Percentiles rank a stretch among this genome's conserved stretches.
These are phyloP conservation scores for Fusarium sp. DNA, from an alignment of 2,329 filamentous ascomycete species.

Conservation along the genomic window DNA sequence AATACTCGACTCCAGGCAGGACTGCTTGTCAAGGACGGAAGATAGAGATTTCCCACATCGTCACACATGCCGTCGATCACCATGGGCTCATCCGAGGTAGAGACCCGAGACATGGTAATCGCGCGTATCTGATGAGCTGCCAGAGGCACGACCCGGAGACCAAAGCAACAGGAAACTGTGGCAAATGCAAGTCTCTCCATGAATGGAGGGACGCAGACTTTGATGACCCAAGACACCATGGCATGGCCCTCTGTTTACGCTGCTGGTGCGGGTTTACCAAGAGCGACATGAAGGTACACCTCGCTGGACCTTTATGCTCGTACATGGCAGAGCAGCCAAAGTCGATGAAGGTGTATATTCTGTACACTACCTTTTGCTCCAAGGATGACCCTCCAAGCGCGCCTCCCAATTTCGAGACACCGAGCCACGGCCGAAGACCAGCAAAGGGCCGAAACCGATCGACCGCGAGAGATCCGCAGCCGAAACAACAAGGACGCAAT, in stretches of 20 bases:
- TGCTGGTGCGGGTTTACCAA: conserved; percentile 34
- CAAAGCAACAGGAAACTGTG: conserved; percentile 33
- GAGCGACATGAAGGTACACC: conserved; percentile 26
- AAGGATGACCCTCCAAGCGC: conserved; percentile 12
- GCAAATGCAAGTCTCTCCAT: conserved; percentile 24
- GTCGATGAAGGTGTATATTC: conserved; percentile 26
- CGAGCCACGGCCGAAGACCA: neutral
- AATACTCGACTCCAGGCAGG: conserved; percentile 19
- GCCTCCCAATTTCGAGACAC: conserved; percentile 9
- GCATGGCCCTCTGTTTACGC: conserved; percentile 32
- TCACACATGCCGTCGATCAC: conserved; percentile 35
- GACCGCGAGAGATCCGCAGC: neutral
- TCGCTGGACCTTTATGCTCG: conserved; percentile 23
- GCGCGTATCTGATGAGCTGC: conserved; percentile 34
- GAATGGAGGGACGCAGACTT: conserved; percentile 25
- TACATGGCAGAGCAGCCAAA: conserved; percentile 34
- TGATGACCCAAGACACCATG: conserved; percentile 17
- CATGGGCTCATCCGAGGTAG: conserved; percentile 37
- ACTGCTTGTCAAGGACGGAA: conserved; percentile 28
- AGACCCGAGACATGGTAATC: conserved; percentile 24
- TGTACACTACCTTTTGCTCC: conserved; percentile 37
- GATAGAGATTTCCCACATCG: conserved; percentile 37
- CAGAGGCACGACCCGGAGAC: neutral
- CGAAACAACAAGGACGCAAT: conserved; percentile 8
- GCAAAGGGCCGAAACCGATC: neutral